Conservation (phyloP, 2,329 filamentous ascomycete genomes). For the Elsinoe arachidis region DNA sequence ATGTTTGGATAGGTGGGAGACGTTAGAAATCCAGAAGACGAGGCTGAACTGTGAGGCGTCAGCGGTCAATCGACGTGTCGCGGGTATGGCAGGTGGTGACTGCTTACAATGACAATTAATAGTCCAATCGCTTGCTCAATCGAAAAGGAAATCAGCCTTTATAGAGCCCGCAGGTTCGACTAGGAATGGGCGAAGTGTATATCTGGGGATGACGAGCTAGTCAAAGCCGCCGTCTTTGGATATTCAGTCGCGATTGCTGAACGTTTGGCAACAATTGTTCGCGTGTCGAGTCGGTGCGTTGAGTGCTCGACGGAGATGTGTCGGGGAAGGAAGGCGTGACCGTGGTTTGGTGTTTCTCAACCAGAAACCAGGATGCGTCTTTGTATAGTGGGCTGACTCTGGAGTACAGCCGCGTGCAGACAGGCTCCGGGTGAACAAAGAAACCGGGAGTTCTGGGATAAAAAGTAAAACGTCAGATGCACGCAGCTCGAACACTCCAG, state of each 20-base stretch:
- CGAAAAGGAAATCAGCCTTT: conserved; percentile 9
- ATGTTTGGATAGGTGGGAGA: conserved; percentile 29
- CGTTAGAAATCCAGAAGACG: conserved; percentile 34
- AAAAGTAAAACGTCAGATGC: conserved; percentile 8
- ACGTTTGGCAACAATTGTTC: neutral
- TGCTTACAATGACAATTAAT: conserved; percentile 9
- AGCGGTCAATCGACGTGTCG: conserved; percentile 4
- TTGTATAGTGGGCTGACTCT: neutral
- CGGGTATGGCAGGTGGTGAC: neutral
- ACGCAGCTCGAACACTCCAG: conserved; percentile 10
- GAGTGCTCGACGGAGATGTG: neutral
- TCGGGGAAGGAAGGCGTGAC: conserved; percentile 8
- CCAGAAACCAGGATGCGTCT: neutral
- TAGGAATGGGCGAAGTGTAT: conserved; percentile 16
- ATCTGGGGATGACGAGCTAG: conserved; percentile 27
- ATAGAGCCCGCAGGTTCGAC: conserved; percentile 18
- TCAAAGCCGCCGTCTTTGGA: conserved; percentile 26
- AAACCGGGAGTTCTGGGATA: neutral
- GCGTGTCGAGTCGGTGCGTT: neutral
- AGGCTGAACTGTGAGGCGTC: conserved; percentile 13
- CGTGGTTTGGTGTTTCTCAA: conserved; percentile 8
- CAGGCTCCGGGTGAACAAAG: neutral
- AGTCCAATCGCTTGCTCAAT: neutral
- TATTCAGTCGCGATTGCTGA: conserved; percentile 12
- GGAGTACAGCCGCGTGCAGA: neutral